A percentile compares a stretch with the other conserved stretches of the same genome.
phyloP scores from a whole-genome alignment of 2,329 filamentous ascomycete species.

The Elsinoe fawcettii region DNA sequence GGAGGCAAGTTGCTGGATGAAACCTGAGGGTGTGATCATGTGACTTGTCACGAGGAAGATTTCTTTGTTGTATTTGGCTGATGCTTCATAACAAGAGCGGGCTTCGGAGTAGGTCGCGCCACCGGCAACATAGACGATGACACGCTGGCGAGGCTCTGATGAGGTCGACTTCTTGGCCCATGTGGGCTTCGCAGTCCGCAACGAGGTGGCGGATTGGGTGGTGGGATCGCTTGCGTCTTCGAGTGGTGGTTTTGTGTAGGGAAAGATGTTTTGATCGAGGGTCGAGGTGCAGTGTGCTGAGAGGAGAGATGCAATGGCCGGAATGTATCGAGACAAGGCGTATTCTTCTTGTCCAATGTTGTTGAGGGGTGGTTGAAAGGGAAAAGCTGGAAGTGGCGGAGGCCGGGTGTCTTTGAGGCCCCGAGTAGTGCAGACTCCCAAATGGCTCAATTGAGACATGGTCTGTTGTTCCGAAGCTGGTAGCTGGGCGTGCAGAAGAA shows the following conservation, averaged over 20 bases:
- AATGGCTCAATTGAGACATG: slow-evolving; percentile 68
- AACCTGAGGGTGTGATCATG: slow-evolving; percentile 81
- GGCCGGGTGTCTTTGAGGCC: slow-evolving; percentile 71
- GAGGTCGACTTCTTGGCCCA: slow-evolving; percentile 76
- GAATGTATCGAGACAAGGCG: slow-evolving; percentile 78
- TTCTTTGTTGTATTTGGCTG: slow-evolving; percentile 64
- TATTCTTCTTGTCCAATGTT: slow-evolving; percentile 61
- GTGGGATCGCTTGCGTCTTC: slow-evolving; percentile 54
- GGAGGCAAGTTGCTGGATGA: slow-evolving; percentile 73
- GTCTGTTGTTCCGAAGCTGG: slow-evolving; percentile 65
- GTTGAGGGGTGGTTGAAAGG: slow-evolving; percentile 51
- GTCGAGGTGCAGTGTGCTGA: slow-evolving; percentile 52
- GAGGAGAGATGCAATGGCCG: slow-evolving; percentile 72
- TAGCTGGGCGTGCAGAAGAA: slow-evolving; percentile 75
- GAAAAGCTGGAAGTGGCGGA: slow-evolving; percentile 60
- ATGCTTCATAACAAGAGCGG: slow-evolving; percentile 80
- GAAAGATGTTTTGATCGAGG: slow-evolving; percentile 39
- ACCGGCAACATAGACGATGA: slow-evolving; percentile 91
- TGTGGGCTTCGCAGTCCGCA: slow-evolving; percentile 85
- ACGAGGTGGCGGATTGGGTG: slow-evolving; percentile 50
- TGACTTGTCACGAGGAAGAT: slow-evolving; percentile 85
- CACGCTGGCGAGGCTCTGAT: slow-evolving; percentile 75
- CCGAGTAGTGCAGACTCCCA: slow-evolving; percentile 66
- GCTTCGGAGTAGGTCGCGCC: slow-evolving; percentile 91
- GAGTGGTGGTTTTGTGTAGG: slow-evolving; percentile 48